Conservation (phyloP, 2,329 filamentous ascomycete genomes). For the Epichloe sibirici region DNA sequence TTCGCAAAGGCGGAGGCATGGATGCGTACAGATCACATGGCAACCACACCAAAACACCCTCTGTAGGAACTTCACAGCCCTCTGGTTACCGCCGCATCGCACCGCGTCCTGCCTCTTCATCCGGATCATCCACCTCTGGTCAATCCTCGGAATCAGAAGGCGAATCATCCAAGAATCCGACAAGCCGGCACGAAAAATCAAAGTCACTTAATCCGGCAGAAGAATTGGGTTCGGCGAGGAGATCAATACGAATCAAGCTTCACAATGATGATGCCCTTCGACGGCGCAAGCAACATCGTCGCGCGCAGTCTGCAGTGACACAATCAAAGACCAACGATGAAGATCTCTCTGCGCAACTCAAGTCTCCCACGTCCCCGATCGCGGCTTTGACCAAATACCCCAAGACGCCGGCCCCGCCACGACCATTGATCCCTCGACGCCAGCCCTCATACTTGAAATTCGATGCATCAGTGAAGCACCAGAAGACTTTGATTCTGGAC, state of each 20-base stretch:
- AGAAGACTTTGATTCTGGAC: constrained; percentile 92
- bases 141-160: constrained; percentile 61
- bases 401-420: constrained; percentile 74
- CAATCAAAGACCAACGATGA: constrained; percentile 29
- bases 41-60: not conserved
- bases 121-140: constrained; percentile 45
- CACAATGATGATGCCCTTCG: constrained; percentile 66
- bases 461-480: constrained; percentile 44
- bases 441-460: constrained; percentile 75
- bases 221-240: constrained; percentile 51
- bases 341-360: constrained; percentile 67
- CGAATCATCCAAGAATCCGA: constrained; percentile 29
- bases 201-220: constrained; percentile 48
- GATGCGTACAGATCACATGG: constrained; percentile 2
- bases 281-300: constrained; percentile 60
- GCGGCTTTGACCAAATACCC: constrained; percentile 78
- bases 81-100: constrained; percentile 17
- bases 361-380: constrained; percentile 81
- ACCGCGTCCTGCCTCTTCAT: constrained; percentile 15
- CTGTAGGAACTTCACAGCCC: constrained; percentile 7
- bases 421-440: constrained; percentile 77
- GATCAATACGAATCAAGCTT: constrained; percentile 84
- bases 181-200: constrained; percentile 45
- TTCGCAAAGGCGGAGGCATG: constrained; percentile 27
- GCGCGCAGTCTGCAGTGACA: constrained; percentile 38